Base-by-base conservation (phyloP, 2,329 filamentous ascomycete species). In the Exophiala sp. region DNA sequence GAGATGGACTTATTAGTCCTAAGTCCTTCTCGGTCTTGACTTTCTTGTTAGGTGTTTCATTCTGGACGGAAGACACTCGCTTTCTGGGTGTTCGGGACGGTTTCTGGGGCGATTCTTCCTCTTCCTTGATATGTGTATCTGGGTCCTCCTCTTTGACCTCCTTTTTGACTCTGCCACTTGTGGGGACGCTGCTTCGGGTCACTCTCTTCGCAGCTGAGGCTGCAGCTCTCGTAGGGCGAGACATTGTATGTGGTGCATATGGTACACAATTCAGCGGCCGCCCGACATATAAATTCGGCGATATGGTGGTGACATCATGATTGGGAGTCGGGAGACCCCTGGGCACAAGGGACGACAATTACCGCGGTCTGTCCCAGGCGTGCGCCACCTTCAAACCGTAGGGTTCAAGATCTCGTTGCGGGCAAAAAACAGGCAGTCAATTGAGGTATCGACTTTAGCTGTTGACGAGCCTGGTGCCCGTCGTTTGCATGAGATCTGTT, bases 21-120 rank as follows among this genome's bases (percentile, higher is more conserved):
- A 34, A 46, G 21, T 41, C 39, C 12, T 54, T 41, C 38, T 57
- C 57, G 18, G 50, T 52, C 36, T 57, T 60, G 41, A 60, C 24
- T 14, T 42, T 55, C 38, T 57, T 60, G 40, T 49, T 57, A 10
- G 18, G 43, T 14, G 36, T 38, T 3, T 54, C 44, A 8, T 36
- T 44, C 14, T 46, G 24, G 10, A 20, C n/a, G 5, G 52, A 29
- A 3, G 48, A 14, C 5, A 21, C 21, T 33, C 57, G 57, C 49
- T 55, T 60, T 21, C 38, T 14, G 10, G 42, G 18, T 9, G 45
- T 14, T 1, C 29, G 38, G 7, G 36, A 44, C 18, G 50, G 24
- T 29, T 45, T 55, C 43, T 43, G 33, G 14, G 54, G 48, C 18
- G 51, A 47, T 6, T 36, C 35, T 14, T 47, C 36, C 45, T 60